Base-by-base conservation (phyloP, 2,329 filamentous ascomycete species). In the Calonectria hongkongensis region DNA sequence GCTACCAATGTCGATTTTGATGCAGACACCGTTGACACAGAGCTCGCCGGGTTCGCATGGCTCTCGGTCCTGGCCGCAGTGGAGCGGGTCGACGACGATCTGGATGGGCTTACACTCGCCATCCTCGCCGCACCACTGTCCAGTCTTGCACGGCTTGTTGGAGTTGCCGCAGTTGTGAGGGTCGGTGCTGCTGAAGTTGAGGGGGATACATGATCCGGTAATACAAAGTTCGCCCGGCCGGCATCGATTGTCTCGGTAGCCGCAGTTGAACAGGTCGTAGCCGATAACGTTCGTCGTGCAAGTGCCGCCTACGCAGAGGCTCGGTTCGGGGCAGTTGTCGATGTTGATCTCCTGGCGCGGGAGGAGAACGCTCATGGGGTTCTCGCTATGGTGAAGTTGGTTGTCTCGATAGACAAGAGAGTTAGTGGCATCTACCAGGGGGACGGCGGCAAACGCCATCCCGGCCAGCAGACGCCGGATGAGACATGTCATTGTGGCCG, bases 41-140 rank as follows among this genome's bases (percentile, higher is more conserved):
- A 74, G 60, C 30, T 72, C 65, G 47, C 72, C 72, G 1, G 72
- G 39, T 18, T 64, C 58, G 56, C 72, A 74, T 28, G 60, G 18
- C 18, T 48, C 66, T 18, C 48, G 54, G 36, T 39, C 25, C 8
- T 36, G 21, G 21, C 70, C 72, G 54, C 72, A 74, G 66, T 68
- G 70, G 4, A 56, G 47, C 43, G 72, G 66, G 62, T 74, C 70
- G 25, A 64, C 58, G n/a, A 68, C 64, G 27, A 74, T 48, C 62
- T 72, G 72, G 25, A 74, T 72, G 21, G 72, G 72, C 27, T 67
- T 67, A 27, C 71, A 73, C n/a, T 66, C 36, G 62, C 71, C 71
- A 28, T 68, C 56, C 50, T 68, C 33, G 39, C 63, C 68, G n/a
- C 71, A 73, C 71, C 71, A 73, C 60, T 73, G 68, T 43, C 71